phyloP scores from a whole-genome alignment of 371 early-diverging fungal species.

The Rhizopus sp. region DNA sequence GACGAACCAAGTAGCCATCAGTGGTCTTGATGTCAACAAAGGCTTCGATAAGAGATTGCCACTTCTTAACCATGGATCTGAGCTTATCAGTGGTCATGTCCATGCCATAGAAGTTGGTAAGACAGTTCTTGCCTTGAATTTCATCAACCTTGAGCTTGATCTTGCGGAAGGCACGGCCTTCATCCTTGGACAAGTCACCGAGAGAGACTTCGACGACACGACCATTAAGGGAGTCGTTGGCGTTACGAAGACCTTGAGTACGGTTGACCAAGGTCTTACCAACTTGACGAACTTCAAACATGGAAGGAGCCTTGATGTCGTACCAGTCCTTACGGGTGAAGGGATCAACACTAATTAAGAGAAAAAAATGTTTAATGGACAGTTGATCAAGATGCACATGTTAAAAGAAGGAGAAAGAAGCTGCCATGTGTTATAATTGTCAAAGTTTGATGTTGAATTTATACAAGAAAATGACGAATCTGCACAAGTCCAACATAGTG shows the following conservation, averaged over 20 bases:
- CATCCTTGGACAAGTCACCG: constrained; percentile 96
- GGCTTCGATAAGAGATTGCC: constrained; percentile 99
- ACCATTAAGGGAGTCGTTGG: constrained; percentile 95
- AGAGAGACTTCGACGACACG: constrained; percentile 98
- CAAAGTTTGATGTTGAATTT: background rate
- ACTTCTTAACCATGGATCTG: constrained; percentile 99
- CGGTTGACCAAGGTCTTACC: constrained; percentile 99
- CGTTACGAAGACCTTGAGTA: constrained; percentile 97
- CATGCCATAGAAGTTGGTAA: constrained; percentile 99
- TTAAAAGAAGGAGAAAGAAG: constrained; percentile 3
- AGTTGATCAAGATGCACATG: constrained; percentile 48
- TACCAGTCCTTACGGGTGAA: constrained; percentile 99
- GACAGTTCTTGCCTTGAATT: constrained; percentile 96
- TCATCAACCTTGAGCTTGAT: constrained; percentile 97
- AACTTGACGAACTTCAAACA: constrained; percentile 92
- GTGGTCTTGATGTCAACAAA: constrained; percentile 98
- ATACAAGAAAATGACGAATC: background rate
- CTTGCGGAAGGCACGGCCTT: constrained; percentile 96
- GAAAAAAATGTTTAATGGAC: constrained; percentile 65
- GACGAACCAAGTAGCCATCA: constrained; percentile 98
- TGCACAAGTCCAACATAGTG: too few relatives aligned
- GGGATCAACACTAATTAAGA: constrained; percentile 77
- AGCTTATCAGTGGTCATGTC: constrained; percentile 99
- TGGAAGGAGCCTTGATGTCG: constrained; percentile 97
- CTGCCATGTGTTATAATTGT: background rate